Percentiles rank a stretch among this genome's conserved stretches.
Conservation (phyloP, 2,329 filamentous ascomycete species). For the Trichoderma asperellum region DNA sequence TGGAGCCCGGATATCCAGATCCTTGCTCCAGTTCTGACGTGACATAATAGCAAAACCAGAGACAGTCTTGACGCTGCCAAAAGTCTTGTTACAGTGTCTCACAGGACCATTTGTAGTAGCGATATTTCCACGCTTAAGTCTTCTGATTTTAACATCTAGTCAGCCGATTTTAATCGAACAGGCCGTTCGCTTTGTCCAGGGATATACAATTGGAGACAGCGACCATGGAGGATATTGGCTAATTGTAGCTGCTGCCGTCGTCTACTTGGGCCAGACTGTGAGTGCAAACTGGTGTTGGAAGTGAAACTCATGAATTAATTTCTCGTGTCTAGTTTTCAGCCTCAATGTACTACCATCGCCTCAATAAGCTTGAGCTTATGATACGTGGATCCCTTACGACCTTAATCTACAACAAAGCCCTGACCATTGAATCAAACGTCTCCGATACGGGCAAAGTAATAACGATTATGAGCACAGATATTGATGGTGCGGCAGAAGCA, state of each 20-base stretch:
- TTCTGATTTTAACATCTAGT: constrained; percentile 47
- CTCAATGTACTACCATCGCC: constrained; percentile 38
- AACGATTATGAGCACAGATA: constrained; percentile 49
- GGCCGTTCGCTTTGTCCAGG: constrained; percentile 43
- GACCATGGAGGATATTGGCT: constrained; percentile 38
- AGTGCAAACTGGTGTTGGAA: neutral
- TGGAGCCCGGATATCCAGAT: neutral
- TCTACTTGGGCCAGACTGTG: constrained; percentile 47
- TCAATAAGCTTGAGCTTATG: constrained; percentile 42
- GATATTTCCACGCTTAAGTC: constrained; percentile 43
- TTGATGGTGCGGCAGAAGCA: constrained; percentile 40
- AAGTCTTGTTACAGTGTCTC: constrained; percentile 20
- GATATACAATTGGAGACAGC: constrained; percentile 30
- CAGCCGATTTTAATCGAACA: constrained; percentile 47
- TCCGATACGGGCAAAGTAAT: constrained; percentile 42
- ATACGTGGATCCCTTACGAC: constrained; percentile 43
- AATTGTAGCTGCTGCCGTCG: constrained; percentile 38
- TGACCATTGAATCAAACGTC: constrained; percentile 32
- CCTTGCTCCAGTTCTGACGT: neutral
- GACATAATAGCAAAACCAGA: constrained; percentile 10
- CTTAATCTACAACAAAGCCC: constrained; percentile 43
- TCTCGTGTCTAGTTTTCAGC: constrained; percentile 37
- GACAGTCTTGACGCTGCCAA: constrained; percentile 14
- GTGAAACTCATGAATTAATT: neutral
- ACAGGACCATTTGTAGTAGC: constrained; percentile 36